A percentile compares a stretch with the other conserved stretches of the same genome.
Conservation (phyloP, 2,329 filamentous ascomycete genomes). For the Thermoascus crustaceus region DNA sequence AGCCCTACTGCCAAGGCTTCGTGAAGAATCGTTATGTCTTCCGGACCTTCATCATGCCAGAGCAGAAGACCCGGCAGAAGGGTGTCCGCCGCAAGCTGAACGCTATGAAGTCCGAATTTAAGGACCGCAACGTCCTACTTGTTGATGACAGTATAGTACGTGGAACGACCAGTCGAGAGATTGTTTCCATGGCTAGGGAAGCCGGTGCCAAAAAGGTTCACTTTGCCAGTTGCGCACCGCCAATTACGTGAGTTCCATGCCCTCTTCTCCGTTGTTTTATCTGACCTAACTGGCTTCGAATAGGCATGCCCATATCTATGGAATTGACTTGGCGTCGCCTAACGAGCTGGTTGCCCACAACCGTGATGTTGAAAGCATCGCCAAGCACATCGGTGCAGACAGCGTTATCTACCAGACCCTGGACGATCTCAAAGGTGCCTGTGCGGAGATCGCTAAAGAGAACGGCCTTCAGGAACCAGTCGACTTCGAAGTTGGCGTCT, state of each 20-base stretch:
- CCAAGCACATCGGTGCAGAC: slow-evolving; percentile 62
- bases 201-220: slow-evolving; percentile 74
- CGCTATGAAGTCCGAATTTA: slow-evolving; percentile 77
- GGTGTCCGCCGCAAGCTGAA: slow-evolving; percentile 85
- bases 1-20: slow-evolving; percentile 72
- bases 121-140: slow-evolving; percentile 68
- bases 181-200: slow-evolving; percentile 76
- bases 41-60: slow-evolving; percentile 80
- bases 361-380: slow-evolving; percentile 53
- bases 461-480: slow-evolving; percentile 46
- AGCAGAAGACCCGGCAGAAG: slow-evolving; percentile 71
- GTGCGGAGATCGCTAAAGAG: slow-evolving; percentile 56
- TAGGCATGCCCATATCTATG: slow-evolving; percentile 75
- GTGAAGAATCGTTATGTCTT: slow-evolving; percentile 87
- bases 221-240: slow-evolving; percentile 73
- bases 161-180: slow-evolving; percentile 72
- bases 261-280: slow-evolving; percentile 6
- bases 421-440: slow-evolving; percentile 70
- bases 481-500: slow-evolving; percentile 84
- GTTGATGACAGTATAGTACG: slow-evolving; percentile 88
- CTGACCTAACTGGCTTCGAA: neutral
- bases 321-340: slow-evolving; percentile 65
- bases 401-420: slow-evolving; percentile 71
- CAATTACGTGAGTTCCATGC: slow-evolving; percentile 51
- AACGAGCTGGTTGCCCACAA: slow-evolving; percentile 64